Evolutionary conservation across 371 early-diverging fungal genomes (phyloP).

Genomic region (Mortierella sp.): DNA sequence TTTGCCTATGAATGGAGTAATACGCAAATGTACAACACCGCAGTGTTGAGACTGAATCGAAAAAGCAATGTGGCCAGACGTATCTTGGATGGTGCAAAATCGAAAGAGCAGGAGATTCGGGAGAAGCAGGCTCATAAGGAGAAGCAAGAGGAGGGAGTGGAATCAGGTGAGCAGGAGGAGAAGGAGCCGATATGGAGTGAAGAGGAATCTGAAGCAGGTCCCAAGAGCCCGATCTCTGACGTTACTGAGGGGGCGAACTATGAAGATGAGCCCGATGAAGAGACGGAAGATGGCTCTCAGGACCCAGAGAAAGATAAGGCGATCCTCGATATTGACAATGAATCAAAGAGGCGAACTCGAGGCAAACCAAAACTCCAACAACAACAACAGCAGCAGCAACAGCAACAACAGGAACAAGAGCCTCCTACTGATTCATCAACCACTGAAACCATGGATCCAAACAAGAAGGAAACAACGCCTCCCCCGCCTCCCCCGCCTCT

Average conservation of each 20-base stretch:
- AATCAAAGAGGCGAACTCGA: constrained; percentile 7
- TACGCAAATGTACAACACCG: constrained; percentile 40
- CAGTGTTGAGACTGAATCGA: constrained; percentile 34
- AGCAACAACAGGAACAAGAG: background rate
- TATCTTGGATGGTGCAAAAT: constrained; percentile 47
- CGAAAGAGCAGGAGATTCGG: constrained; percentile 24
- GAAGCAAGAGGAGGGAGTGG: constrained; percentile 8
- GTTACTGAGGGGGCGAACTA: background rate
- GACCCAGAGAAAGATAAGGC: background rate
- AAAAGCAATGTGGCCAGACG: constrained; percentile 34
- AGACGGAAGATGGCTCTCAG: background rate
- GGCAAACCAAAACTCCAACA: background rate
- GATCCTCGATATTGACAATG: background rate
- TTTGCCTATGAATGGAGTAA: constrained; percentile 55
- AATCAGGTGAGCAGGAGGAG: too few species aligned
- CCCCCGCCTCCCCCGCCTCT: background rate
- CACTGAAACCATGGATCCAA: background rate
- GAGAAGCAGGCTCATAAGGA: background rate
- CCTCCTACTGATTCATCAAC: background rate
- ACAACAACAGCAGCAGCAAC: background rate
- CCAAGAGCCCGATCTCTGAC: too few species aligned
- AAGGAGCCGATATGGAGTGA: background rate
- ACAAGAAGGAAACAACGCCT: background rate
- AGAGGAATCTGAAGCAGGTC: too few species aligned
- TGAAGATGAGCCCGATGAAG: background rate